These are phyloP conservation scores for Colletotrichum caudatum DNA, from an alignment of 2,329 filamentous ascomycete genomes.

Conservation along the genomic window DNA sequence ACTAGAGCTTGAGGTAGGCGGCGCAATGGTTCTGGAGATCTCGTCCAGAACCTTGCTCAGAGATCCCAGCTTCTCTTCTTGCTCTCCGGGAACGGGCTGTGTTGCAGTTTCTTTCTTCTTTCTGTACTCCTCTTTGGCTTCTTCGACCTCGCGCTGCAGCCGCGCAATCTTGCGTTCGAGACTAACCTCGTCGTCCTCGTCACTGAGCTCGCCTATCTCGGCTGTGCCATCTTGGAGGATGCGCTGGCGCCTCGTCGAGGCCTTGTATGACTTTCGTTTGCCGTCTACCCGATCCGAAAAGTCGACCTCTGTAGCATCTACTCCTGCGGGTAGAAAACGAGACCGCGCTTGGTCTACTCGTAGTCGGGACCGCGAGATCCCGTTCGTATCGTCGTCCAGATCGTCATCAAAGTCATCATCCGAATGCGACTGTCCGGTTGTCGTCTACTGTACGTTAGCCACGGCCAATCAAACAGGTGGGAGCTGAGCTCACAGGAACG, in stretches of 20 bases:
- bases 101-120: constrained; percentile 63
- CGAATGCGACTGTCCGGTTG: constrained; percentile 66
- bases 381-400: constrained; percentile 72
- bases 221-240: constrained; percentile 73
- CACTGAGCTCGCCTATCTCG: constrained; percentile 80
- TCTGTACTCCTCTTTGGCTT: constrained; percentile 73
- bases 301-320: constrained; percentile 83
- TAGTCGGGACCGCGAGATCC: constrained; percentile 81
- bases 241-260: constrained; percentile 75
- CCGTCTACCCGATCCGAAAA: constrained; percentile 90
- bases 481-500: constrained; percentile 74
- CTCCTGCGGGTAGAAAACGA: constrained; percentile 79
- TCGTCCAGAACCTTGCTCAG: constrained; percentile 79
- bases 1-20: constrained; percentile 42
- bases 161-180: constrained; percentile 84
- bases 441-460: constrained; percentile 59
- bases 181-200: constrained; percentile 76
- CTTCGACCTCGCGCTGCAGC: constrained; percentile 84
- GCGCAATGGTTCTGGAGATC: constrained; percentile 59
- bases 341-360: constrained; percentile 83
- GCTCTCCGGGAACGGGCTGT: constrained; percentile 54
- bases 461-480: not conserved
- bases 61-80: constrained; percentile 71
- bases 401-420: constrained; percentile 73
- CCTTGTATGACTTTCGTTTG: constrained; percentile 86